phyloP scores from a whole-genome alignment of 2,329 filamentous ascomycete species.

The Herpotrichia juniperi region DNA sequence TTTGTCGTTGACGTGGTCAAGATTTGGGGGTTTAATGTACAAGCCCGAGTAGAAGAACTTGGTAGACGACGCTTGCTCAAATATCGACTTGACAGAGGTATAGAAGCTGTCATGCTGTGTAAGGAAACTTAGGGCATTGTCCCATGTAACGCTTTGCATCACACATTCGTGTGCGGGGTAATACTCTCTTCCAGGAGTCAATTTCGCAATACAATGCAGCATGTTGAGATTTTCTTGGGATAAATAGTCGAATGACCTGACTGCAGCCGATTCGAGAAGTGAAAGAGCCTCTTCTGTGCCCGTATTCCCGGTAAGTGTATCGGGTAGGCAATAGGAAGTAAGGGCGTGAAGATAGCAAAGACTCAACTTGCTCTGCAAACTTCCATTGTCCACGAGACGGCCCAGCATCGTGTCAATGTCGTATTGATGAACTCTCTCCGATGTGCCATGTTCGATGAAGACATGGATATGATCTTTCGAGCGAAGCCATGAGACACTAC shows the following conservation, averaged over 20 bases:
- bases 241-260: slow-evolving; percentile 56
- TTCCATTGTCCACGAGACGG: slow-evolving; percentile 57
- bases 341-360: slow-evolving; percentile 60
- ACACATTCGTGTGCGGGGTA: slow-evolving; percentile 50
- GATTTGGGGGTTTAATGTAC: slow-evolving; percentile 6
- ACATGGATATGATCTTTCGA: slow-evolving; percentile 15
- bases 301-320: slow-evolving; percentile 55
- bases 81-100: slow-evolving; percentile 22
- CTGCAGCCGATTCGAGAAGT: slow-evolving; percentile 56
- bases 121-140: slow-evolving; percentile 41
- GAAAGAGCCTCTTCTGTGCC: slow-evolving; percentile 62
- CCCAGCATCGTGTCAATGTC: slow-evolving; percentile 57
- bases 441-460: slow-evolving; percentile 15
- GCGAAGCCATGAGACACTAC: slow-evolving; percentile 11
- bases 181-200: slow-evolving; percentile 47
- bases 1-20: slow-evolving; percentile 10
- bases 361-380: slow-evolving; percentile 58
- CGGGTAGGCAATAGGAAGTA: slow-evolving; percentile 59
- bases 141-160: slow-evolving; percentile 56
- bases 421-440: slow-evolving; percentile 51
- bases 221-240: slow-evolving; percentile 14
- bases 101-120: slow-evolving; percentile 39
- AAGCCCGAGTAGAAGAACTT: slow-evolving; percentile 19
- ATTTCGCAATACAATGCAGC: slow-evolving; percentile 31
- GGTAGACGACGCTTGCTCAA: slow-evolving; percentile 25